Percentiles rank a stretch among this genome's conserved stretches.
Evolutionary conservation across 805 yeast genomes (phyloP).

Genomic region (Lachancea waltii): DNA sequence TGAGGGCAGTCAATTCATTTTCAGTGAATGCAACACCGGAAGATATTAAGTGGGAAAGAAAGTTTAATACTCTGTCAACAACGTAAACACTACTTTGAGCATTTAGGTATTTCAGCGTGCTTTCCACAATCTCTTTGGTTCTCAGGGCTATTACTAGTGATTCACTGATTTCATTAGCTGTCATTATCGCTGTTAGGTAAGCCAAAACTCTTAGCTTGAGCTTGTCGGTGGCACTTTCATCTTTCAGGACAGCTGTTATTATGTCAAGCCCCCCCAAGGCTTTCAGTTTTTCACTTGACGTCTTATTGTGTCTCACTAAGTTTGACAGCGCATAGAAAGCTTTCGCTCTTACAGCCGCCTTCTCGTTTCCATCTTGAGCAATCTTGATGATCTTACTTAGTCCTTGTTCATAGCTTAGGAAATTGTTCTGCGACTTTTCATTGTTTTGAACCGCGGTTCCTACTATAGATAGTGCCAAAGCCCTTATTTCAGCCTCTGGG

Average conservation of each 20-base stretch:
- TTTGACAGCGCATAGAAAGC: conserved; percentile 74
- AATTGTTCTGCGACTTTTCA: conserved; percentile 62
- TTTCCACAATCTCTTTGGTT: conserved; percentile 22
- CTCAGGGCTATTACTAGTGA: conserved; percentile 35
- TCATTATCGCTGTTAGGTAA: conserved; percentile 50
- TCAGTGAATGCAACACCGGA: conserved; percentile 41
- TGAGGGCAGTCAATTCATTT: conserved; percentile 37
- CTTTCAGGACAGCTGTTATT: conserved; percentile 32
- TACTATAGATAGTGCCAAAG: conserved; percentile 62
- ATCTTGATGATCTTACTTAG: conserved; percentile 40
- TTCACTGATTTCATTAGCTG: conserved; percentile 43
- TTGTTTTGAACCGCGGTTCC: conserved; percentile 95
- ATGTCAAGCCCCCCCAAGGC: conserved; percentile 56
- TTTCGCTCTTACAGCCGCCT: conserved; percentile 44
- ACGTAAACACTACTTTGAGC: conserved; percentile 38
- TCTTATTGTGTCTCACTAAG: conserved; percentile 59
- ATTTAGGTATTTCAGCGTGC: conserved; percentile 25
- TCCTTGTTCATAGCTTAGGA: conserved; percentile 46
- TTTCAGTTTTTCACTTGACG: conserved; percentile 51
- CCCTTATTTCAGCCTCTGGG: conserved; percentile 41
- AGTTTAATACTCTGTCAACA: conserved; percentile 50
- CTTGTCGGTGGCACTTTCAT: conserved; percentile 31
- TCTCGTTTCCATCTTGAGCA: conserved; percentile 28
- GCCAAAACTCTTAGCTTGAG: conserved; percentile 50
- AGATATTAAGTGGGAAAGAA: conserved; percentile 41